Evolutionary conservation across 805 yeast genomes (phyloP), one percentile per base, ranked within the genome.

Genomic region (Starmerella sirachaensis): DNA sequence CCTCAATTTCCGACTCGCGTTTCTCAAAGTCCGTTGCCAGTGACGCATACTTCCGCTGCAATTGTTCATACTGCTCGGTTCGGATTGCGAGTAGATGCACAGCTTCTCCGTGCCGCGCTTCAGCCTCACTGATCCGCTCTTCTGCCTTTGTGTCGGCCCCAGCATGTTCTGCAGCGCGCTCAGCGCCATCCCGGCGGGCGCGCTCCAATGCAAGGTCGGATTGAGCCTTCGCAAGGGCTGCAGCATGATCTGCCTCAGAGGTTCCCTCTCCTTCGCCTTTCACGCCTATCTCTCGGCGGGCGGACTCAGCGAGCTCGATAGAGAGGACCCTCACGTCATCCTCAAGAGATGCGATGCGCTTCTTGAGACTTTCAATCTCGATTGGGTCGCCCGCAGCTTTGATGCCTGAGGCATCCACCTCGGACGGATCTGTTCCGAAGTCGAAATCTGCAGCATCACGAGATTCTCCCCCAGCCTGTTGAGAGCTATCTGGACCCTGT

Each of bases 231-330:
- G 59, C 54, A 8, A 58, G 35, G 19, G 44, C 49, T 10, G 43
- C 46, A 0, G 48, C 41, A 5, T 29, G 17, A 12, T 32, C 32
- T 2, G 39, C 29, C 23, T 27, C 19, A 10, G 39, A 21, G 29
- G 22, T 28, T 6, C 26, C 20, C 20, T 21, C 31, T 13, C 22
- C 24, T 8, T 26, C 19, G 6, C 47, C 37, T 3, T 42, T 43
- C 6, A 59, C 48, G 7, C 48, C 49, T 21, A 54, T 52, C 42
- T 60, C 64, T 7, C 64, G 57, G 16, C 62, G 57, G 13, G 56
- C 45, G 4, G 61, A 44, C 40, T 60, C 64, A 10, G 61, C 61
- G 18, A 60, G 53, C 41, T 60, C 64, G 18, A 53, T 44, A 2
- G 61, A 52, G 13, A 60, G 54, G n/a, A 56, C 45, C 12, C 59